These are phyloP conservation scores for Penicillium parvum DNA, from an alignment of 495 filamentous ascomycete genomes.

Conservation along the genomic window DNA sequence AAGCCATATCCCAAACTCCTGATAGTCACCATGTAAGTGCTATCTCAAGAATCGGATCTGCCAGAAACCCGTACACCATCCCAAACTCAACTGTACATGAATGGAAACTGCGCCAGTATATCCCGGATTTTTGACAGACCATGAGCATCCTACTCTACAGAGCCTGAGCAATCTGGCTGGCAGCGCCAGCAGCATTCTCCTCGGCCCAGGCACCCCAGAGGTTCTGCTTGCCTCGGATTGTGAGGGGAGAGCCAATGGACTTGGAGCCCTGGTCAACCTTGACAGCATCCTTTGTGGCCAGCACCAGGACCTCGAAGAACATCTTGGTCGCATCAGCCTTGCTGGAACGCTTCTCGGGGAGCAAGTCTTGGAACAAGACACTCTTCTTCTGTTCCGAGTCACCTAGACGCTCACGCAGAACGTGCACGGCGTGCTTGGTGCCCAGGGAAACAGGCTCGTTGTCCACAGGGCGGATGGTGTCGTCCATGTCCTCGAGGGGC, in stretches of 20 bases:
- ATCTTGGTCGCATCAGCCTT: conserved; percentile 94
- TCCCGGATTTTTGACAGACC: conserved; percentile 10
- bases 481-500: conserved; percentile 61
- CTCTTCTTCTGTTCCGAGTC: conserved; percentile 66
- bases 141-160: conserved; percentile 12
- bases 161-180: conserved; percentile 30
- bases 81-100: conserved; percentile 35
- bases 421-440: conserved; percentile 92
- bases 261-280: conserved; percentile 87
- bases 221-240: conserved; percentile 80
- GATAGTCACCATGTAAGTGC: conserved; percentile 15
- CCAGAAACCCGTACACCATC: conserved; percentile 21
- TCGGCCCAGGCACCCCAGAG: conserved; percentile 97
- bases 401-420: conserved; percentile 84
- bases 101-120: conserved; percentile 22
- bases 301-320: conserved; percentile 95
- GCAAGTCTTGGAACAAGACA: conserved; percentile 86
- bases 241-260: conserved; percentile 68
- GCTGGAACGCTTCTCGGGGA: conserved; percentile 72
- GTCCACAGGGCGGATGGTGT: conserved; percentile 75
- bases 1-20: conserved; percentile 22
- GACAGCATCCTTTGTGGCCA: conserved; percentile 96
- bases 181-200: conserved; percentile 61
- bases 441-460: conserved; percentile 79
- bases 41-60: conserved; percentile 26